Base-by-base conservation (phyloP, 2,329 filamentous ascomycete species). In the Verticillium alfalfae region DNA sequence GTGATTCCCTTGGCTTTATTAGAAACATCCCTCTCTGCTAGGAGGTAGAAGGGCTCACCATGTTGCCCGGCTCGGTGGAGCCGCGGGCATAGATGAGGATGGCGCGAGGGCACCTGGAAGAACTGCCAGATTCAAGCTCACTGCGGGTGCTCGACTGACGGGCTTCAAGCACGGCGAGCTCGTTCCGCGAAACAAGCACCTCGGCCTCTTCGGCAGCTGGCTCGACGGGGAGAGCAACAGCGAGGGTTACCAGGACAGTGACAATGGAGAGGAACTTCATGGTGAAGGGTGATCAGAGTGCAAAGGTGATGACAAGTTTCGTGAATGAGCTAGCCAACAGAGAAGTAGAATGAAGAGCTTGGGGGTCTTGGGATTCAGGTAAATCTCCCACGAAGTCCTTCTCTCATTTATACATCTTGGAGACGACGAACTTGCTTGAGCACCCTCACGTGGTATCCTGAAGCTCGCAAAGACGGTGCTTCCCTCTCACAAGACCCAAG, bases 31-130 rank as follows among this genome's bases (percentile, higher is more conserved):
- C 13, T 13, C 2, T 56, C 1, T 37, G 34, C 18, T 5, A 13
- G 26, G 6, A 13, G 1, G 5, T 2, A 7, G 34, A 18, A 12
- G 15, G 18, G 18, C 61, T 63, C 63, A 74, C 76, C 70, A 78
- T 71, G 67, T 78, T 78, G 37, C 76, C 76, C 6, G 61, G 8
- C 65, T 78, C 76, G 12, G 71, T 73, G 4, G 76, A 75, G 55
- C 69, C 76, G n/a, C 76, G 73, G 55, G 76, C 76, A 62, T 68
- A 77, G 68, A 78, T 72, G 67, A 76, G 72, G 66, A 78, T 77
- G 56, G 71, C 72, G 6, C 61, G 63, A 2, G 75, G 75, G 66
- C 76, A 78, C 41, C 67, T 66, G 54, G 66, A 64, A 16, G 66
- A 64, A 56, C 61, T 68, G 36, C 72, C 73, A 6, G 61, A 57